These are phyloP conservation scores for Amanita subjunquillea DNA, from an alignment of 768 basidiomycete genomes.

Conservation along the genomic window DNA sequence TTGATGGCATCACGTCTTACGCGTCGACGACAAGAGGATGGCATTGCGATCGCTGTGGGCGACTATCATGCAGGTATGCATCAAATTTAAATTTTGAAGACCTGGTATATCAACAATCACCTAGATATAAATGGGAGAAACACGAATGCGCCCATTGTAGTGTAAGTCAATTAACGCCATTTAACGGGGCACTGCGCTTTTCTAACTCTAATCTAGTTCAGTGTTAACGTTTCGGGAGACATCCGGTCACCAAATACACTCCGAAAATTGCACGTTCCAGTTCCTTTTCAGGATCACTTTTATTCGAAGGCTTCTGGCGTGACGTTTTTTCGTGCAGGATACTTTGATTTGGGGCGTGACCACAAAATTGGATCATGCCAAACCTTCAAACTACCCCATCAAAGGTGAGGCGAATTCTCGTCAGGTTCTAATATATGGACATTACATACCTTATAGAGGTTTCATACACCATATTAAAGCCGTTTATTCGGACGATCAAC, in stretches of 20 bases:
- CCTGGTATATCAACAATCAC: background rate
- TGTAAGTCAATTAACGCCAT: slow-evolving; percentile 22
- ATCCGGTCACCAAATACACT: slow-evolving; percentile 26
- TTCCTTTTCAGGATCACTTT: slow-evolving; percentile 20
- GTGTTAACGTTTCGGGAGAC: slow-evolving; percentile 12
- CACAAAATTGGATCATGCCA: slow-evolving; percentile 20
- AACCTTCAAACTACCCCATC: slow-evolving; percentile 40
- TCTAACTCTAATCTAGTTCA: background rate
- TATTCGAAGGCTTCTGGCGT: slow-evolving; percentile 23
- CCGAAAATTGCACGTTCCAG: slow-evolving; percentile 19
- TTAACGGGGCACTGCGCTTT: background rate
- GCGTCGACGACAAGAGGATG: slow-evolving; percentile 55
- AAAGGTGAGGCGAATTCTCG: slow-evolving; percentile 23
- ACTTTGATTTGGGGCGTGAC: slow-evolving; percentile 10
- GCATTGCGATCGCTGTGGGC: slow-evolving; percentile 61
- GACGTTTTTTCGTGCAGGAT: slow-evolving; percentile 7
- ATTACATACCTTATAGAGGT: slow-evolving; percentile 32
- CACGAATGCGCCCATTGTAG: slow-evolving; percentile 61
- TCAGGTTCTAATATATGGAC: background rate
- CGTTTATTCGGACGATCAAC: slow-evolving; percentile 22
- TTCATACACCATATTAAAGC: slow-evolving; percentile 48
- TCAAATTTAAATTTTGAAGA: background rate
- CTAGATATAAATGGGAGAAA: slow-evolving; percentile 62
- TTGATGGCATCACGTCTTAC: slow-evolving; percentile 39
- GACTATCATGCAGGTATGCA: slow-evolving; percentile 61